phyloP scores from a whole-genome alignment of 352 stramenopile genomes.

The Globisporangium abappressorium region DNA sequence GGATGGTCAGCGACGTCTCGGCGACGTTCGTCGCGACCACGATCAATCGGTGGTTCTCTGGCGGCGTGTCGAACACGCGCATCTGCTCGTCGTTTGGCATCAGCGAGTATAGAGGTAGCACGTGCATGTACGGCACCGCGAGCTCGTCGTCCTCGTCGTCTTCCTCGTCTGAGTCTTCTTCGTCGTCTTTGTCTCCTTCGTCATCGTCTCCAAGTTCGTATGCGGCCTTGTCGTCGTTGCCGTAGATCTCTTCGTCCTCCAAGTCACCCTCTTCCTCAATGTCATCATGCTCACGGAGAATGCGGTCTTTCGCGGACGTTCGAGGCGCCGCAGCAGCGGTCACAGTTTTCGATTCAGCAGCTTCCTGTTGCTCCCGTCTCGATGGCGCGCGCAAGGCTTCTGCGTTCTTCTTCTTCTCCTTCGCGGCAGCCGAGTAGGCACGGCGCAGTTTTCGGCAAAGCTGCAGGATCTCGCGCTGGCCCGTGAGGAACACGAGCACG shows the following conservation, averaged over 20 bases:
- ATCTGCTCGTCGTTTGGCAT: slow-evolving; percentile 96
- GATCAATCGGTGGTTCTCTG: slow-evolving; percentile 90
- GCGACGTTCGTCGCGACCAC: slow-evolving; percentile 98
- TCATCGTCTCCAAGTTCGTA: slow-evolving; percentile 47
- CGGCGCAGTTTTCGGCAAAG: slow-evolving; percentile 76
- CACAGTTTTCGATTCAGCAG: neutral
- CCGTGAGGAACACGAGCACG: slow-evolving; percentile 98
- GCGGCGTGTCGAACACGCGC: slow-evolving; percentile 82
- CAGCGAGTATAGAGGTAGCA: slow-evolving; percentile 97
- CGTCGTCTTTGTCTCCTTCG: slow-evolving; percentile 40
- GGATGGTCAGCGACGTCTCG: slow-evolving; percentile 96
- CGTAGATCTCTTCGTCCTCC: slow-evolving; percentile 64
- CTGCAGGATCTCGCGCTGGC: slow-evolving; percentile 94
- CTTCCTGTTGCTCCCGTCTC: slow-evolving; percentile 8
- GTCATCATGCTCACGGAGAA: slow-evolving; percentile 78
- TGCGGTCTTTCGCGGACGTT: slow-evolving; percentile 32
- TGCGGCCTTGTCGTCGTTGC: slow-evolving; percentile 36
- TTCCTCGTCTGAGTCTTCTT: slow-evolving; percentile 76
- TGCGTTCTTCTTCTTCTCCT: slow-evolving; percentile 35
- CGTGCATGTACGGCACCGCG: slow-evolving; percentile 75
- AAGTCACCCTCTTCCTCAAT: slow-evolving; percentile 78
- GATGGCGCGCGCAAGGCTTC: slow-evolving; percentile 12
- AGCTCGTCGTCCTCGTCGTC: slow-evolving; percentile 76
- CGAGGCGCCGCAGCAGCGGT: slow-evolving; percentile 13
- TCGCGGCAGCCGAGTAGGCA: slow-evolving; percentile 38